These are phyloP conservation scores for Abortiporus biennis DNA, from an alignment of 1,284 basidiomycete genomes.

Conservation along the genomic window DNA sequence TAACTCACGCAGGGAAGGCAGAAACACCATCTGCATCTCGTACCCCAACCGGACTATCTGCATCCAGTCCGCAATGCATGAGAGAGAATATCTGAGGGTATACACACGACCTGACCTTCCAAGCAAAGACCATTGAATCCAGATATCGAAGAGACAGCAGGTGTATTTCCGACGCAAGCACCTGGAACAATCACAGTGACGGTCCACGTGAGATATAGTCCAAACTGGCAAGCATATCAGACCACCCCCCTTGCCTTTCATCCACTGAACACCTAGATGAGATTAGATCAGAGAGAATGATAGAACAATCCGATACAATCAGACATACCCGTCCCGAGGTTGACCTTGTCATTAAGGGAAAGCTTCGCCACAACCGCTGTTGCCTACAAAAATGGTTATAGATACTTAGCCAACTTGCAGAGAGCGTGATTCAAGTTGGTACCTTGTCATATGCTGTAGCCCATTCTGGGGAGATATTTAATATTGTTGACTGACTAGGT, in stretches of 20 bases:
- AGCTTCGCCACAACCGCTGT: conserved; percentile 41
- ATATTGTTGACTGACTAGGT: conserved; percentile 25
- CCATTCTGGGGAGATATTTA: conserved; percentile 49
- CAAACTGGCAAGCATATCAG: not conserved
- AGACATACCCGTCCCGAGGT: conserved; percentile 44
- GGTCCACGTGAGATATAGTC: no score
- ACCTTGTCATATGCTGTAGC: conserved; percentile 48
- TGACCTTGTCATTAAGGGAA: conserved; percentile 48
- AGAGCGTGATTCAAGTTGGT: not conserved
- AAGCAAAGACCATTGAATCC: conserved; percentile 69
- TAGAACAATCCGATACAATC: not conserved
- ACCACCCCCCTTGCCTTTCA: conserved; percentile 28
- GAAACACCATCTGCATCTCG: conserved; percentile 56
- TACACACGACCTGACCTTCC: conserved; percentile 31
- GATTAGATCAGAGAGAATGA: conserved; percentile 1
- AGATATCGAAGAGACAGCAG: conserved; percentile 46
- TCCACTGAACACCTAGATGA: conserved; percentile 34
- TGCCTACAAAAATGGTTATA: conserved; percentile 27
- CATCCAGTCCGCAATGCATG: conserved; percentile 1
- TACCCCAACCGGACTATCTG: conserved; percentile 56
- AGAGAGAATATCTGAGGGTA: not conserved
- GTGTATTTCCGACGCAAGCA: conserved; percentile 66
- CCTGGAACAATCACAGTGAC: conserved; percentile 25
- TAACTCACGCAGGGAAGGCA: conserved; percentile 59
- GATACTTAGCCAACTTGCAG: not conserved